Evolutionary conservation across 495 filamentous ascomycete genomes (phyloP), one percentile per base, ranked within the genome.

Genomic region (Hyaloscypha bicolor): DNA sequence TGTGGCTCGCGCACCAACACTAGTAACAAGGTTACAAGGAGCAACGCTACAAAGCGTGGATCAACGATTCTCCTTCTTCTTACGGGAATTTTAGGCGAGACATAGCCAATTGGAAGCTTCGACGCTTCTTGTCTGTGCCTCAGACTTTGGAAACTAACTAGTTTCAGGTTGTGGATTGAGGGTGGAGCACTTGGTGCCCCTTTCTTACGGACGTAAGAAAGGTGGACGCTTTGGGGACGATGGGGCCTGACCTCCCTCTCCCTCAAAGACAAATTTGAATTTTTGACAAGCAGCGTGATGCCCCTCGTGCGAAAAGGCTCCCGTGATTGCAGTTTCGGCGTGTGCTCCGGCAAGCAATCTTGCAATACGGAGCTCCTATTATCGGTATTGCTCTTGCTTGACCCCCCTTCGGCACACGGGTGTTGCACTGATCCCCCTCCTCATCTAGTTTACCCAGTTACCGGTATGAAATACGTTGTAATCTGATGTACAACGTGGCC

Each of bases 81-180:
- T 70, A 1, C 21, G 60, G 68, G 39, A 63, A 66, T 63, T 66
- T 62, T 66, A 70, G 53, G 64, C 68, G 68, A 70, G 52, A 58
- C 16, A 14, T 19, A 16, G 11, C 11, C 42, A 19, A 14, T 48
- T 48, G 8, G 4, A 48, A 48, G 6, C 19, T 29, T 31, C 30
- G 25, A 65, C 55, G 45, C 57, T 52, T 59, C 16, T 55, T 53
- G 32, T 53, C 51, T 55, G 25, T 53, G 25, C 45, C 48, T 42
- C 16, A 45, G 42, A 48, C 4, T 16, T 19, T 48, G 25, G 11
- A 48, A 19, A 48, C n/a, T n/a, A n/a, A 48, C 35, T 37, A 37
- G 35, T 37, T 37, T 48, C 42, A 4, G 11, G 42, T 48, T 16
- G 42, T 14, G 42, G 11, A 4, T 12, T 12, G 9, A 4, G 1